phyloP scores from a whole-genome alignment of 257 asterid genomes.

The Solanum lignicaule region DNA sequence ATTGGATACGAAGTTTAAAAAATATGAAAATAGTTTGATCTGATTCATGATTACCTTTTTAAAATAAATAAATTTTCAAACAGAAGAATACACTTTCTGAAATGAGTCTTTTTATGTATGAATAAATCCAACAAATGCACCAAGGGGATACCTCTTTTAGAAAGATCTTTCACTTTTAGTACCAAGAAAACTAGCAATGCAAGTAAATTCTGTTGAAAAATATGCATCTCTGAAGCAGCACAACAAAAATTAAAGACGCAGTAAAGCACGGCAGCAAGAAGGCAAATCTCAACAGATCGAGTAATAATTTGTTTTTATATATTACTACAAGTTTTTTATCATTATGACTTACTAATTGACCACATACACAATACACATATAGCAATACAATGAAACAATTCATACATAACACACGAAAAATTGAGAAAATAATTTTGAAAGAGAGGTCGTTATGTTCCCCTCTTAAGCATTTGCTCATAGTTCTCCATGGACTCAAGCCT shows the following conservation, averaged over 20 bases:
- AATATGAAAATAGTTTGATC: too few species aligned
- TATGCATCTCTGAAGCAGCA: not conserved
- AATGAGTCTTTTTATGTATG: not conserved
- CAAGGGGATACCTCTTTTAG: not conserved
- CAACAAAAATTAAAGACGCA: not conserved
- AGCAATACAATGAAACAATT: not conserved
- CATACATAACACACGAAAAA: not conserved
- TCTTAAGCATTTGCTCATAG: constrained; percentile 60
- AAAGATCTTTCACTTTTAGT: not conserved
- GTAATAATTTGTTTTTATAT: not conserved
- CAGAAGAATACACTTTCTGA: not conserved
- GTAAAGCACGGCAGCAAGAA: not conserved
- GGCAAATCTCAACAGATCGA: not conserved
- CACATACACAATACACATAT: not conserved
- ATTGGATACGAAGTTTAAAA: too few species aligned
- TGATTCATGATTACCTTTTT: too few species aligned
- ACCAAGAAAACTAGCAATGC: not conserved
- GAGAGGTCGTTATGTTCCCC: constrained; percentile 29
- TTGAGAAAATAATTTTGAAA: not conserved
- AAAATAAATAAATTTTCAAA: too few species aligned
- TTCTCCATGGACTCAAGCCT: constrained; percentile 77
- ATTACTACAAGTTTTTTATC: not conserved
- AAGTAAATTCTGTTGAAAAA: not conserved
- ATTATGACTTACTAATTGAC: not conserved
- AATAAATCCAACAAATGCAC: not conserved